Evolutionary conservation across 2,329 filamentous ascomycete species (phyloP).

Genomic region (Paramyrothecium sp.): DNA sequence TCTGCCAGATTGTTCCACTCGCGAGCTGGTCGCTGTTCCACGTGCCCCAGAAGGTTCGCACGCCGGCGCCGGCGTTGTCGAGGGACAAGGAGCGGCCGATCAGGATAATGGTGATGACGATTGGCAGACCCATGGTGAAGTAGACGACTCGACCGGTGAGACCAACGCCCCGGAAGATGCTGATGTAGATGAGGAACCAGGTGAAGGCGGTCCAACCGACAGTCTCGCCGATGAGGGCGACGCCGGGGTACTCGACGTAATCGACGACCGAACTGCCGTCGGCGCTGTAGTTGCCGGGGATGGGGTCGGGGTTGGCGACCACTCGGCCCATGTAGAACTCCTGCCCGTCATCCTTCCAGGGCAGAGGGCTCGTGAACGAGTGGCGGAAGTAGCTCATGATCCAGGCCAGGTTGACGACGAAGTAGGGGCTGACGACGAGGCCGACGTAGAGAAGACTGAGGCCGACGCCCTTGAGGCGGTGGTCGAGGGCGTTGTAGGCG

Average conservation of each 20-base stretch:
- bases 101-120: constrained; percentile 54
- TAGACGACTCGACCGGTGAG: constrained; percentile 59
- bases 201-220: constrained; percentile 58
- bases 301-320: constrained; percentile 43
- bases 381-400: constrained; percentile 59
- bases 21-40: constrained; percentile 49
- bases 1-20: constrained; percentile 54
- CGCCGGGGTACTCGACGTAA: constrained; percentile 46
- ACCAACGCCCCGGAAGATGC: constrained; percentile 57
- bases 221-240: constrained; percentile 50
- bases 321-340: constrained; percentile 53
- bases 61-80: constrained; percentile 50
- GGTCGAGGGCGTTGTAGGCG: constrained; percentile 52
- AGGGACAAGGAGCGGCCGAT: constrained; percentile 53
- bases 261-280: constrained; percentile 35
- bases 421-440: constrained; percentile 56
- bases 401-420: constrained; percentile 56
- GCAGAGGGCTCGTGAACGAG: constrained; percentile 53
- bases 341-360: constrained; percentile 48
- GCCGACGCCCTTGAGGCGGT: constrained; percentile 52
- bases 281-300: constrained; percentile 33
- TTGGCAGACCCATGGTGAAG: constrained; percentile 61
- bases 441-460: constrained; percentile 51
- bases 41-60: constrained; percentile 44
- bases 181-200: constrained; percentile 59